Evolutionary conservation across 441 rosid species (phyloP).

Genomic region (Pelargonium myrrhifolium): DNA sequence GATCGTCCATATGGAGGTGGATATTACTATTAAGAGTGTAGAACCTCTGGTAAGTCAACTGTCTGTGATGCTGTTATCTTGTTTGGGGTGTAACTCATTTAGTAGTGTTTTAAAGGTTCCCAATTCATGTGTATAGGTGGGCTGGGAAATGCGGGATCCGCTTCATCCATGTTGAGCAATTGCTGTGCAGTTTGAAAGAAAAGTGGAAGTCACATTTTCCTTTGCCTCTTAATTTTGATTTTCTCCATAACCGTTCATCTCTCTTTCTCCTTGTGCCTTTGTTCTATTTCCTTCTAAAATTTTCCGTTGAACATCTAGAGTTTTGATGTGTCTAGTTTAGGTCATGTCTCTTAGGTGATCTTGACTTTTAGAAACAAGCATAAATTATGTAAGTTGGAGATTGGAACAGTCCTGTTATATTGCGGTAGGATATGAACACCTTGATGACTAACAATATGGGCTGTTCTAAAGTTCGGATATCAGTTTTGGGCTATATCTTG

Average conservation of each 20-base stretch:
- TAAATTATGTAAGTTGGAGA: conserved; percentile 22
- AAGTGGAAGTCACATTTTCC: conserved; percentile 18
- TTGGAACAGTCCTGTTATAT: conserved; percentile 19
- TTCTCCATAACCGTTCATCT: conserved; percentile 13
- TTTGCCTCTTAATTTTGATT: conserved; percentile 8
- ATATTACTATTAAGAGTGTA: conserved; percentile 30
- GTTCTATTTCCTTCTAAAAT: neutral
- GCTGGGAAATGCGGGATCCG: conserved; percentile 30
- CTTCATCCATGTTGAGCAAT: conserved; percentile 23
- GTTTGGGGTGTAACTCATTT: conserved; percentile 10
- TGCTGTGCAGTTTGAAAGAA: conserved; percentile 29
- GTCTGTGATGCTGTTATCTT: conserved; percentile 7
- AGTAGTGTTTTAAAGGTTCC: conserved; percentile 12
- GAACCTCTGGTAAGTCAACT: conserved; percentile 30
- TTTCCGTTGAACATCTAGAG: conserved; percentile 12
- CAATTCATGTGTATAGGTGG: conserved; percentile 30
- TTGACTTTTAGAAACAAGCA: conserved; percentile 19
- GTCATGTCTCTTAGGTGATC: conserved; percentile 22
- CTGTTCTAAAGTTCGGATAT: conserved; percentile 17
- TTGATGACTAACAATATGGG: conserved; percentile 24
- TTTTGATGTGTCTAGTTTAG: conserved; percentile 28
- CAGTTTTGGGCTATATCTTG: conserved; percentile 19
- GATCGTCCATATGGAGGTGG: conserved; percentile 13
- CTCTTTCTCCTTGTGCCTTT: neutral
- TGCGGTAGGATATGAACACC: conserved; percentile 24